Evolutionary conservation across 768 basidiomycete species (phyloP).

Genomic region (Tylopilus balloui): DNA sequence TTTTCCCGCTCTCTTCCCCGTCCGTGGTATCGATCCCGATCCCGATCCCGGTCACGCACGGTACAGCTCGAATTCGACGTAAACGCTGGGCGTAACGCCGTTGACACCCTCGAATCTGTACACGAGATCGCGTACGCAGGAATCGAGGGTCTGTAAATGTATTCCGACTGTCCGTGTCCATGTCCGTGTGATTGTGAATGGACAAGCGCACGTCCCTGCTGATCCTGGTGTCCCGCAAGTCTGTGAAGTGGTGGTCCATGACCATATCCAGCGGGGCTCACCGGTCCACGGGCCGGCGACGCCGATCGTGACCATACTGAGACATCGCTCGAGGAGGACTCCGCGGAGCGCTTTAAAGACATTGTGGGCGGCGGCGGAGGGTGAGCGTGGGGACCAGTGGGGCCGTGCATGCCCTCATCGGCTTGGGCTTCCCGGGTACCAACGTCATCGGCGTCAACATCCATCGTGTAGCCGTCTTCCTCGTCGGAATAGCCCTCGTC

Average conservation of each 20-base stretch:
- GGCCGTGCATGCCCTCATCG: conserved; percentile 15
- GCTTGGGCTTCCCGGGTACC: neutral
- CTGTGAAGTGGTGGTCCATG: conserved; percentile 17
- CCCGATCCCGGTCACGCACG: conserved; percentile 19
- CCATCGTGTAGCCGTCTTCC: conserved; percentile 24
- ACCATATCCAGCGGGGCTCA: conserved; percentile 5
- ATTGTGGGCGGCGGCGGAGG: conserved; percentile 3
- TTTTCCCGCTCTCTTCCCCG: conserved; percentile 18
- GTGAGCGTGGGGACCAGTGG: neutral
- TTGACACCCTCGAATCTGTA: conserved; percentile 33
- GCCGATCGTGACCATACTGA: conserved; percentile 26
- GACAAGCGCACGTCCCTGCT: conserved; percentile 7
- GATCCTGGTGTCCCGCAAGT: conserved; percentile 14
- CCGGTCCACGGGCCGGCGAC: conserved; percentile 21
- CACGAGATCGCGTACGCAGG: conserved; percentile 31
- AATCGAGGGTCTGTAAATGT: conserved; percentile 29
- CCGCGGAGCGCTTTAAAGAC: conserved; percentile 15
- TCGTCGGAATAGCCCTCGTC: conserved; percentile 28
- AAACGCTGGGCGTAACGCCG: conserved; percentile 32
- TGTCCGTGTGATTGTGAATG: neutral
- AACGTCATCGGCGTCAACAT: conserved; percentile 19
- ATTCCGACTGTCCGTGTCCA: conserved; percentile 17
- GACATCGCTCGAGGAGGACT: conserved; percentile 24
- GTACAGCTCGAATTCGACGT: conserved; percentile 21
- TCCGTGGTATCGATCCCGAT: conserved; percentile 15